Base-by-base conservation (phyloP, 2,329 filamentous ascomycete genomes). In the Zasmidium angulare region DNA sequence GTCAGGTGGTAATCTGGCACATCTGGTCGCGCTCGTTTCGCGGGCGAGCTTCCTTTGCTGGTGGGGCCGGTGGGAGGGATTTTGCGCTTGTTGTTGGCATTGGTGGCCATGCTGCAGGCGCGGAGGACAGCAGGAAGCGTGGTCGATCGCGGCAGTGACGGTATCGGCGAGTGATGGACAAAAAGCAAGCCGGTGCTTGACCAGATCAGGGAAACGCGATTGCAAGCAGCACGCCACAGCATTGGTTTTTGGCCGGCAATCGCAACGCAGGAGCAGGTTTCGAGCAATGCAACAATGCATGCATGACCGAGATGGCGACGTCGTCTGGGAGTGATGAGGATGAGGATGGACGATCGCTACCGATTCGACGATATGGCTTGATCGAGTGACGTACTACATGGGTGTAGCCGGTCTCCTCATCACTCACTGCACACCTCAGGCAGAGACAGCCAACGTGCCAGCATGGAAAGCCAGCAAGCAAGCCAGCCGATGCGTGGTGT, bases 1-100 rank as follows among this genome's bases (percentile, higher is more conserved):
- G 77, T 76, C 12, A 72, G 60, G 63, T 81, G 79, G 60, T 82
- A 81, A 4, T 80, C 78, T 1, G 78, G 78, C 0, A 79, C 66
- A 11, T 71, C 67, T 17, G 69, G 50, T 24, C 63, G 66, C n/a
- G 66, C 29, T 57, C 69, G 71, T 61, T 73, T 72, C 17, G 69
- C 55, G 20, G 68, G 58, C 49, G 67, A 50, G n/a, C 23, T 52
- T 22, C 22, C 29, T 26, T 57, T 52, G 11, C 26, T 29, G 48
- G 54, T 46, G 9, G 58, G 12, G 46, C 22, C 17, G 4, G 31
- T 36, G 12, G 46, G 40, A 31, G 58, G 51, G 23, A 56, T 46
- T 46, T 62, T 64, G 21, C 64, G 62, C 49, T 66, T 66, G 19
- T 66, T 66, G 19, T 56, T 53, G 49, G 52, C 31, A 23, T 29